A percentile compares a stretch with the other conserved stretches of the same genome.
These are phyloP conservation scores for Solanum chaucha DNA, from an alignment of 257 asterid genomes.

Conservation along the genomic window DNA sequence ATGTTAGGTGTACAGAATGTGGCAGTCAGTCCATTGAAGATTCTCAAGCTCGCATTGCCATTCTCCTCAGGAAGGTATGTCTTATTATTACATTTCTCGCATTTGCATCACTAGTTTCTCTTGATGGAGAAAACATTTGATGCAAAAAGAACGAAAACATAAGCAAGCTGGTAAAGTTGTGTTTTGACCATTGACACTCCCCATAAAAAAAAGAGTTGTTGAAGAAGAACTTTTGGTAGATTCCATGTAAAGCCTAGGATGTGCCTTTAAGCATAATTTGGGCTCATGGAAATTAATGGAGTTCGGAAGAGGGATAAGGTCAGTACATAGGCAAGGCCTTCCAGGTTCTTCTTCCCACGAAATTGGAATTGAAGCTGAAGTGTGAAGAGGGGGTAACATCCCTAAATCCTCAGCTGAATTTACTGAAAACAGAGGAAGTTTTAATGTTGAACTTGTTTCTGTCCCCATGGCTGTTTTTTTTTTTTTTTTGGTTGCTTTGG, in stretches of 20 bases:
- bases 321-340: conserved; percentile 35
- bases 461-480: not conserved
- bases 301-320: conserved; percentile 6
- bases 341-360: conserved; percentile 61
- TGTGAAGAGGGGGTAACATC: not conserved
- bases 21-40: conserved; percentile 98
- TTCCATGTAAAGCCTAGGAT: conserved; percentile 18
- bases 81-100: not conserved
- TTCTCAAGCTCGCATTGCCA: conserved; percentile 87
- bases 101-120: not conserved
- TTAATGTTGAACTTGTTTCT: not conserved
- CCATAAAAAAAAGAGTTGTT: conserved; percentile 38
- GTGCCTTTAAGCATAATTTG: conserved; percentile 22
- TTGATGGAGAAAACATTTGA: not conserved
- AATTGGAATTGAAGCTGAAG: conserved; percentile 33
- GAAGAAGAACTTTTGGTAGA: conserved; percentile 17
- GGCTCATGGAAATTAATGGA: not conserved
- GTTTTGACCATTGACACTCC: not conserved
- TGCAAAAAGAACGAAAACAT: not conserved
- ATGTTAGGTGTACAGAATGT: conserved; percentile 91
- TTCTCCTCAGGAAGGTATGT: conserved; percentile 75
- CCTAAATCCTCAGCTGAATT: not conserved
- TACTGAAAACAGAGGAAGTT: not conserved
- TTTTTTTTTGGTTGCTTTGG: not conserved
- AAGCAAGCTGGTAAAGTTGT: not conserved